Percentiles rank a stretch among this genome's conserved stretches.
Conservation (phyloP, 2,329 filamentous ascomycete genomes). For the Ceratocystis colombiana region DNA sequence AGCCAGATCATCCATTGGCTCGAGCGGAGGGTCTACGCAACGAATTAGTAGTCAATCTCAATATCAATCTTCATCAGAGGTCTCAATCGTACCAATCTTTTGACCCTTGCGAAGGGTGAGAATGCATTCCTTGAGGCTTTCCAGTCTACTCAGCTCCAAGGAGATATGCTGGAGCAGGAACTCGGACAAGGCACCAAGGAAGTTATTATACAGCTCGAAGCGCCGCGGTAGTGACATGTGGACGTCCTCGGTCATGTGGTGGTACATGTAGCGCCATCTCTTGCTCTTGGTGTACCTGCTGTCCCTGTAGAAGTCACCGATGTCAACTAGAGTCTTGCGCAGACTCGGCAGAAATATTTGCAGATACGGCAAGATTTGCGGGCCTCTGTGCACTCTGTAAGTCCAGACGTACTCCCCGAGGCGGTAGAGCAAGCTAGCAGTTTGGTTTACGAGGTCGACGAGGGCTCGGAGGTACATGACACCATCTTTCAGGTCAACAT, state of each 20-base stretch:
- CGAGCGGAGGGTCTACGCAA: background rate
- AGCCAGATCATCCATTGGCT: background rate
- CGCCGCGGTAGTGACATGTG: background rate
- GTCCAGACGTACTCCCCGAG: background rate
- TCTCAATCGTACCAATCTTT: background rate
- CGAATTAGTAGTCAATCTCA: background rate
- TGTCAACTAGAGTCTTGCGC: slow-evolving; percentile 43
- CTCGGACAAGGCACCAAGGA: background rate
- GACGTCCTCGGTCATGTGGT: slow-evolving; percentile 44
- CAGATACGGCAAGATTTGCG: slow-evolving; percentile 35
- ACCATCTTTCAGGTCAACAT: background rate
- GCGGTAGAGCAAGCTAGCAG: background rate
- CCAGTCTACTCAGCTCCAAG: background rate
- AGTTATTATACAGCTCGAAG: background rate
- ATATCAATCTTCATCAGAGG: background rate
- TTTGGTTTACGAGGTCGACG: background rate
- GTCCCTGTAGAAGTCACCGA: slow-evolving; percentile 44
- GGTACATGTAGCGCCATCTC: slow-evolving; percentile 51
- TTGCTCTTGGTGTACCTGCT: slow-evolving; percentile 38
- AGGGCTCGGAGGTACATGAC: background rate
- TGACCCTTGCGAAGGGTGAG: background rate
- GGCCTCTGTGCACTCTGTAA: background rate
- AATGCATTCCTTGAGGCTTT: background rate
- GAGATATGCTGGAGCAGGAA: background rate
- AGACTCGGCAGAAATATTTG: slow-evolving; percentile 48